Evolutionary conservation across 768 basidiomycete genomes (phyloP).

Genomic region (Podaxis sp.): DNA sequence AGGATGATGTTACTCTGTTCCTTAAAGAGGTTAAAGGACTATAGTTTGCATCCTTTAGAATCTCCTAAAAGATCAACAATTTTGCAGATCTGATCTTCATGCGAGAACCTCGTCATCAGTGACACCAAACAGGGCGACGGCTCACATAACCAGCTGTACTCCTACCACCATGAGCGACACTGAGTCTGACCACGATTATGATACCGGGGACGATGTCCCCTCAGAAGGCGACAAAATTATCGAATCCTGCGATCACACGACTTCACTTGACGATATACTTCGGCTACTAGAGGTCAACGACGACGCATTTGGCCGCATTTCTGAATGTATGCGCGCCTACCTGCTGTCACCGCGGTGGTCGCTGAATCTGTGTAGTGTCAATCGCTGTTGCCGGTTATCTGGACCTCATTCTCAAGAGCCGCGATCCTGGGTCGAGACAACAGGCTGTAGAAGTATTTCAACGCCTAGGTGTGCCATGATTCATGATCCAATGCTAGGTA

Average conservation of each 20-base stretch:
- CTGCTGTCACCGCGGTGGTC: not conserved
- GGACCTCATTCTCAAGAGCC: not conserved
- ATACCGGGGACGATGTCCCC: not conserved
- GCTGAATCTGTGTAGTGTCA: not conserved
- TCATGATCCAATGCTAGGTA: too few species aligned
- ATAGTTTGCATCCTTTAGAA: conserved; percentile 24
- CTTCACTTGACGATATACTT: conserved; percentile 3
- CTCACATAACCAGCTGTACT: not conserved
- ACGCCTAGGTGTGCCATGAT: not conserved
- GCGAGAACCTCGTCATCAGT: too few species aligned
- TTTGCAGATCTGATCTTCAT: not conserved
- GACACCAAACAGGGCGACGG: not conserved
- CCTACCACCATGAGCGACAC: conserved; percentile 43
- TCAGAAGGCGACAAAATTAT: not conserved
- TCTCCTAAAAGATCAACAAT: not conserved
- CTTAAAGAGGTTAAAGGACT: conserved; percentile 57
- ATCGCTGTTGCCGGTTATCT: not conserved
- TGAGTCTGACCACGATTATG: conserved; percentile 32
- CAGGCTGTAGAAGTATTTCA: not conserved
- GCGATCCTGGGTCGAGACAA: not conserved
- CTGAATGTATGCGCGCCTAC: conserved; percentile 4
- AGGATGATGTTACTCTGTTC: conserved; percentile 55
- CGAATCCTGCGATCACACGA: not conserved
- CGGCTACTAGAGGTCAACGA: not conserved
- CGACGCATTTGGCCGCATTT: not conserved